These are phyloP conservation scores for Ceratocystis papillata DNA, from an alignment of 2,329 filamentous ascomycete genomes.

Conservation along the genomic window DNA sequence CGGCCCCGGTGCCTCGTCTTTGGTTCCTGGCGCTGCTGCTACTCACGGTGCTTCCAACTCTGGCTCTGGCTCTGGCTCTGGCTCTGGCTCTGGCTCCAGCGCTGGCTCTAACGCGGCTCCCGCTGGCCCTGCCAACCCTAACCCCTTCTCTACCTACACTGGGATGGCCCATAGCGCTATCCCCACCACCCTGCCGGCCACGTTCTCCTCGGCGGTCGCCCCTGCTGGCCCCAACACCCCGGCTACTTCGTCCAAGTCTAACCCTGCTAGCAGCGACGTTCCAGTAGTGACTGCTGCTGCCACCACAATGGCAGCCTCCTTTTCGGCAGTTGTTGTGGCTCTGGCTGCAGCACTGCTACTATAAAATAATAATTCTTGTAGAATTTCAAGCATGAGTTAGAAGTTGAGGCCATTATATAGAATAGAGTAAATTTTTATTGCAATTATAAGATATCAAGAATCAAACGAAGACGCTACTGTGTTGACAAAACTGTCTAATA, in stretches of 20 bases:
- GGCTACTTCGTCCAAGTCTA: neutral
- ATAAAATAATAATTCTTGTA: neutral
- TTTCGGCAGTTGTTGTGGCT: slow-evolving; percentile 10
- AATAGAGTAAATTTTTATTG: neutral
- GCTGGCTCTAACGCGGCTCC: neutral
- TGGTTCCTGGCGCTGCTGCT: slow-evolving; percentile 7
- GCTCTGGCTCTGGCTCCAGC: neutral
- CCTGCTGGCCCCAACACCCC: neutral
- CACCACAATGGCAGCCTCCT: neutral
- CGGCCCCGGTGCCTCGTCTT: neutral
- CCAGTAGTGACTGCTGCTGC: slow-evolving; percentile 11
- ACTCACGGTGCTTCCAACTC: neutral
- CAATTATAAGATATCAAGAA: slow-evolving; percentile 8
- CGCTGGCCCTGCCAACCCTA: neutral
- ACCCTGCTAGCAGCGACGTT: neutral
- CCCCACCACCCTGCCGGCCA: neutral
- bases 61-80: neutral
- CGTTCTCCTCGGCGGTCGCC: neutral
- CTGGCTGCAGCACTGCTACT: slow-evolving; percentile 1
- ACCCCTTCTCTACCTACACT: neutral
- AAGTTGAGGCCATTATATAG: neutral
- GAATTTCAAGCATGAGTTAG: neutral
- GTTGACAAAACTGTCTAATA: neutral
- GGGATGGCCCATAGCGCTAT: neutral
- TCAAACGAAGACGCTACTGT: neutral